Evolutionary conservation across 495 filamentous ascomycete genomes (phyloP).

Genomic region (Penicillium coprophilum): DNA sequence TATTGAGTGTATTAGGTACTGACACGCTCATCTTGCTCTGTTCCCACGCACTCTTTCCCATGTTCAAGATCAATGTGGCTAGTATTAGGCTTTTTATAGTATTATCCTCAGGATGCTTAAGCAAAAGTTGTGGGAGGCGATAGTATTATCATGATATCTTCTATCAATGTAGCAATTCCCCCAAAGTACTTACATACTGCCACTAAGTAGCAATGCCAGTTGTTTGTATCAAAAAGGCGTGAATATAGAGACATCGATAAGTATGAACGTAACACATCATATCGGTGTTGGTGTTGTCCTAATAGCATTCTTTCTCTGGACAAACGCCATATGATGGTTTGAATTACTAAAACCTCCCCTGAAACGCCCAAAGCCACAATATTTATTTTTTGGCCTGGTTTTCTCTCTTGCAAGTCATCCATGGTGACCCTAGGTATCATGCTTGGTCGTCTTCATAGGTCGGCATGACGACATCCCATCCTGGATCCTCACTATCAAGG

Average conservation of each 20-base stretch:
- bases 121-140: neutral
- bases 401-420: neutral
- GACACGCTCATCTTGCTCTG: neutral
- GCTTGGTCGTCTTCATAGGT: conserved; percentile 55
- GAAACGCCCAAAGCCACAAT: neutral
- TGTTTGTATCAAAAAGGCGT: neutral
- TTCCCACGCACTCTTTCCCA: neutral
- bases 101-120: neutral
- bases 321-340: neutral
- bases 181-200: neutral
- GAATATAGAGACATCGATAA: neutral
- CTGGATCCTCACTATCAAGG: conserved; percentile 49
- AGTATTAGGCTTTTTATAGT: neutral
- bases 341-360: neutral
- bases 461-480: conserved; percentile 67
- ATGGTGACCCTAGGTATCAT: neutral
- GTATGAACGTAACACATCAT: neutral
- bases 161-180: neutral
- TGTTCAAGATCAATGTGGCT: neutral
- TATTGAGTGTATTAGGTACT: neutral
- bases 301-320: neutral
- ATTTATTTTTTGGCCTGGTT: neutral
- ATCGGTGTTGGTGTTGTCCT: neutral
- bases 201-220: neutral
- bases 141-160: neutral